Evolutionary conservation across 169 alveolate species (phyloP).

Genomic region (Pseudocohnilembus persalinus): DNA sequence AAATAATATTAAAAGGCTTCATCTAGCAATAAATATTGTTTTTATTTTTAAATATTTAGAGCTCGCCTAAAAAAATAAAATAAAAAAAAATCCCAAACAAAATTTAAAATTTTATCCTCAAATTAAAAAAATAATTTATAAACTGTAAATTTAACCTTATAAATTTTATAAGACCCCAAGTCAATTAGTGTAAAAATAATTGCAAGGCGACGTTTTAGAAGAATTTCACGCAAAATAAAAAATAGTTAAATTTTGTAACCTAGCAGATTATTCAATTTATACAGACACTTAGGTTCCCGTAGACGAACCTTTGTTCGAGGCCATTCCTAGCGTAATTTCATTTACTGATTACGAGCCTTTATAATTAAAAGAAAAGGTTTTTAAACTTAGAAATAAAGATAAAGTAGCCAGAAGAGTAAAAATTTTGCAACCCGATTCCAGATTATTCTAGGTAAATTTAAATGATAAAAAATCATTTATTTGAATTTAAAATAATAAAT

Average conservation of each 20-base stretch:
- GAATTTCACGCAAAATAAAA: constrained; percentile 78
- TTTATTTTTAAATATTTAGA: too few species aligned
- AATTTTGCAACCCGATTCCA: constrained; percentile 85
- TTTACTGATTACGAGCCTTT: constrained; percentile 87
- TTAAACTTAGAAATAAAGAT: constrained; percentile 86
- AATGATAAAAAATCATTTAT: constrained; percentile 30
- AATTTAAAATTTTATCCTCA: background rate
- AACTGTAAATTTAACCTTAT: background rate
- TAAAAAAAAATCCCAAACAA: background rate
- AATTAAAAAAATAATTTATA: background rate
- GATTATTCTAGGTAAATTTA: constrained; percentile 79
- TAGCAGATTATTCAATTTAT: constrained; percentile 85
- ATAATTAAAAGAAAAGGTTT: constrained; percentile 72
- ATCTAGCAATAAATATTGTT: too few species aligned
- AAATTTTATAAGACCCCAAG: constrained; percentile 61
- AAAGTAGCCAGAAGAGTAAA: constrained; percentile 87
- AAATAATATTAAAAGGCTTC: too few species aligned
- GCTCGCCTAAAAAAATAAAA: too few species aligned
- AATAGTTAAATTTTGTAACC: constrained; percentile 81
- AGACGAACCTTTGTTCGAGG: constrained; percentile 89
- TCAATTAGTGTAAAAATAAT: constrained; percentile 65
- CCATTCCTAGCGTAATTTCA: constrained; percentile 85
- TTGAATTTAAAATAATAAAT: too few species aligned
- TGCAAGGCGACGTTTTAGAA: constrained; percentile 71
- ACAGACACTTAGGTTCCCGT: constrained; percentile 82